Conservation (phyloP, 768 basidiomycete genomes). For the Serendipita sp. region DNA sequence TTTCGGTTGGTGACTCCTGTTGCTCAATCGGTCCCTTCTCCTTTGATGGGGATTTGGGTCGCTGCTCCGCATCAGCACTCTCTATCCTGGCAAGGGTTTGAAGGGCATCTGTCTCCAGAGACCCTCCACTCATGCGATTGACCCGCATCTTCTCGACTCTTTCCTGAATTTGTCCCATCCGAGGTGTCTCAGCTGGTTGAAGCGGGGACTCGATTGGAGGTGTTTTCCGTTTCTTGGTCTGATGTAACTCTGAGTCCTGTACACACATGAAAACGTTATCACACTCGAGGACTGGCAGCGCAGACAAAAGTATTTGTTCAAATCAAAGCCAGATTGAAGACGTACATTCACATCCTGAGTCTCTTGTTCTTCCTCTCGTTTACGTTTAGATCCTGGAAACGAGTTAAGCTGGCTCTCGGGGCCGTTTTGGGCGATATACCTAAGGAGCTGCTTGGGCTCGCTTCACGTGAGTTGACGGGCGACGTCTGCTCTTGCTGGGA, state of each 20-base stretch:
- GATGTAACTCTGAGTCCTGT: background rate
- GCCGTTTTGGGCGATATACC: background rate
- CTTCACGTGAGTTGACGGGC: constrained; percentile 4
- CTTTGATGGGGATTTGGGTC: background rate
- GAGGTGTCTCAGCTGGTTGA: background rate
- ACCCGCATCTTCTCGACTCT: background rate
- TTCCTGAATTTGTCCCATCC: background rate
- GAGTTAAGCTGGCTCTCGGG: background rate
- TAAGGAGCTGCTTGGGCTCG: constrained; percentile 4
- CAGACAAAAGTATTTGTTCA: background rate
- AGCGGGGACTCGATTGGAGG: background rate
- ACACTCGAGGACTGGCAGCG: background rate
- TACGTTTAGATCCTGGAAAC: background rate
- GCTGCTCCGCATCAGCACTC: background rate
- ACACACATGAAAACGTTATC: background rate
- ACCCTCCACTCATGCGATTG: background rate
- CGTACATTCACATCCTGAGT: background rate
- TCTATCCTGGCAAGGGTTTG: background rate
- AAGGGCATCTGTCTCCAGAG: background rate
- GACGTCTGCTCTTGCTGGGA: background rate
- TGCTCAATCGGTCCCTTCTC: background rate
- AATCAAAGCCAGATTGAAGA: background rate
- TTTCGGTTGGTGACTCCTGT: background rate
- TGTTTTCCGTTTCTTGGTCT: background rate
- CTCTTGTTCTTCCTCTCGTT: background rate